Evolutionary conservation across 2,329 filamentous ascomycete species (phyloP), one percentile per base, ranked within the genome.

Genomic region (Penicillium occitanis): DNA sequence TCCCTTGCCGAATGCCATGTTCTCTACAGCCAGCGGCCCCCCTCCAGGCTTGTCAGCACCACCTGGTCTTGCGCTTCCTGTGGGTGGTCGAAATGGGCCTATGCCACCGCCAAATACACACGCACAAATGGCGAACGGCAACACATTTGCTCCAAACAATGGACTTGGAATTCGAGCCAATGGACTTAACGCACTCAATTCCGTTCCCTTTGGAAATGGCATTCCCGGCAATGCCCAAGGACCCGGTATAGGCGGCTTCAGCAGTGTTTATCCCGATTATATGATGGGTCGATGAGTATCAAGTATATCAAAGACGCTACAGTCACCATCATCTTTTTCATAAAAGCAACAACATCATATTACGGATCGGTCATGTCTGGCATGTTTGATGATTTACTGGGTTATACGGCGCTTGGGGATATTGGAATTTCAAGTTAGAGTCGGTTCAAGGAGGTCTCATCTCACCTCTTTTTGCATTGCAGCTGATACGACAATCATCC

Each of bases 41-140:
- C 93, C 93, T 13, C 93, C 93, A 0, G 93, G 93, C 2, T 85
- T 97, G 8, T 77, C 87, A 1, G 88, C 87, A 6, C 93, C 93
- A 14, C 91, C 92, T 1, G 91, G 91, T 13, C 82, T 94, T 40
- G 83, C 81, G 14, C 51, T 66, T n/a, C 75, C 75, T 17, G 70
- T 79, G 70, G 71, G 72, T 8, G 67, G 77, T 68, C 71, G 75
- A 66, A 75, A 74, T 64, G 73, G 70, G 50, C 67, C 70, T 62
- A 72, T 79, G 65, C 74, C 79, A 67, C 68, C 73, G 7, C 71
- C 70, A 50, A 75, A 73, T 63, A 70, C 73, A 4, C 74, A 76
- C 63, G 70, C 70, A 28, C 68, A 69, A 25, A 67, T 77, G 68
- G 68, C 73, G 11, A 72, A 68, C 51, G 77, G 77, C 58, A 71